Evolutionary conservation across 139 green algal genomes (phyloP).

Genomic region (Dunaliella primolecta): DNA sequence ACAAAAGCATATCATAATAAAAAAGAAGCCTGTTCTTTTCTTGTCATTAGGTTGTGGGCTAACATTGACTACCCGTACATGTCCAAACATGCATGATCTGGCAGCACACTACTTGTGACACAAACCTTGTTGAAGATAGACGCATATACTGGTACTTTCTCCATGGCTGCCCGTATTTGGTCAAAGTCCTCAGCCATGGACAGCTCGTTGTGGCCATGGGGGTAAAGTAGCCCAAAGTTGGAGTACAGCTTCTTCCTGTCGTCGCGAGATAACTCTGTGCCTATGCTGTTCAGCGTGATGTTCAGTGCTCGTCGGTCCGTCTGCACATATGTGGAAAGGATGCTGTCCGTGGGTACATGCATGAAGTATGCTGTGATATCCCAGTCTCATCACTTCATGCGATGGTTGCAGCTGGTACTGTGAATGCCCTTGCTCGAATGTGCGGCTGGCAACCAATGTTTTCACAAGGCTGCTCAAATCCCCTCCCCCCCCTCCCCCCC

Average conservation of each 20-base stretch:
- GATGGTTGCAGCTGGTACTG: too few species aligned
- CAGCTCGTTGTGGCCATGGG: constrained; percentile 90
- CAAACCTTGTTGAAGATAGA: constrained; percentile 82
- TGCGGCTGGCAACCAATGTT: too few species aligned
- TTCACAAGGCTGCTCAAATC: too few species aligned
- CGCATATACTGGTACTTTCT: constrained; percentile 77
- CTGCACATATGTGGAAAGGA: constrained; percentile 45
- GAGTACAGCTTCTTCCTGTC: constrained; percentile 93
- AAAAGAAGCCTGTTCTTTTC: too few species aligned
- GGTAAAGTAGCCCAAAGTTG: constrained; percentile 93
- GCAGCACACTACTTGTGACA: too few species aligned
- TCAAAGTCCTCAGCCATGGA: constrained; percentile 94
- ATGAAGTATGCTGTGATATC: not conserved
- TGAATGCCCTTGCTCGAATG: too few species aligned
- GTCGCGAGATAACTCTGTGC: constrained; percentile 94
- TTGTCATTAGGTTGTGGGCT: too few species aligned
- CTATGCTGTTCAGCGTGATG: constrained; percentile 98
- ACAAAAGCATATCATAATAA: too few species aligned
- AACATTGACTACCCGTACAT: too few species aligned
- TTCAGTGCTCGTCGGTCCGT: constrained; percentile 94
- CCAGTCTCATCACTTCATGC: not conserved
- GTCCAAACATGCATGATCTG: too few species aligned
- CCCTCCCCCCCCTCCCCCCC: too few species aligned
- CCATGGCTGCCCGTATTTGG: constrained; percentile 84
- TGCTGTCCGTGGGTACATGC: not conserved